Percentiles rank a stretch among this genome's conserved stretches.
Conservation (phyloP, 768 basidiomycete species). For the Lepiota venenata region DNA sequence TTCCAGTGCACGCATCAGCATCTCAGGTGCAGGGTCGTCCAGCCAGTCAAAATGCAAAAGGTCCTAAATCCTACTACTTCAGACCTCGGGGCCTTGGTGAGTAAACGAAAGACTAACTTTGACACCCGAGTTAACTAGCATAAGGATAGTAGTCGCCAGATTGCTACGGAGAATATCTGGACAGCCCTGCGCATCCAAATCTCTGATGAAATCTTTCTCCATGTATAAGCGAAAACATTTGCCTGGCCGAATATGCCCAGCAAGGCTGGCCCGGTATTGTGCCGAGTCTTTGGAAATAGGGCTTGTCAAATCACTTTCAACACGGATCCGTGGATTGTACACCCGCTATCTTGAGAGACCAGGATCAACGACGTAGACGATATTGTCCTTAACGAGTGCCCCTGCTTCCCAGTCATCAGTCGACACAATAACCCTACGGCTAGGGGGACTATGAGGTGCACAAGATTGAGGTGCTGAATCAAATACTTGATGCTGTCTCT, state of each 20-base stretch:
- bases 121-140: conserved; percentile 91
- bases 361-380: conserved; percentile 98
- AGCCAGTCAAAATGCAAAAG: conserved; percentile 86
- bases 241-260: conserved; percentile 92
- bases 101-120: conserved; percentile 44
- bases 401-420: conserved; percentile 97
- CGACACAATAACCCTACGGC: conserved; percentile 90
- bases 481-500: conserved; percentile 96
- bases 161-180: conserved; percentile 96
- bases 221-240: conserved; percentile 98
- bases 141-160: conserved; percentile 88
- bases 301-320: conserved; percentile 91
- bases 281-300: conserved; percentile 97
- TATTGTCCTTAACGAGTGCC: conserved; percentile 97
- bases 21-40: conserved; percentile 93
- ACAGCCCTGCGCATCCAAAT: conserved; percentile 95
- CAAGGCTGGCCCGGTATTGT: conserved; percentile 94
- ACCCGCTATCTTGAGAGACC: conserved; percentile 98
- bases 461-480: conserved; percentile 75
- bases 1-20: conserved; percentile 95
- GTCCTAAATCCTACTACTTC: conserved; percentile 47
- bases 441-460: conserved; percentile 67
- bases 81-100: not conserved
- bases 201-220: conserved; percentile 94
- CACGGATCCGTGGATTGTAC: conserved; percentile 96